Conservation (phyloP, 495 filamentous ascomycete genomes). For the Aspergillus ostianus region DNA sequence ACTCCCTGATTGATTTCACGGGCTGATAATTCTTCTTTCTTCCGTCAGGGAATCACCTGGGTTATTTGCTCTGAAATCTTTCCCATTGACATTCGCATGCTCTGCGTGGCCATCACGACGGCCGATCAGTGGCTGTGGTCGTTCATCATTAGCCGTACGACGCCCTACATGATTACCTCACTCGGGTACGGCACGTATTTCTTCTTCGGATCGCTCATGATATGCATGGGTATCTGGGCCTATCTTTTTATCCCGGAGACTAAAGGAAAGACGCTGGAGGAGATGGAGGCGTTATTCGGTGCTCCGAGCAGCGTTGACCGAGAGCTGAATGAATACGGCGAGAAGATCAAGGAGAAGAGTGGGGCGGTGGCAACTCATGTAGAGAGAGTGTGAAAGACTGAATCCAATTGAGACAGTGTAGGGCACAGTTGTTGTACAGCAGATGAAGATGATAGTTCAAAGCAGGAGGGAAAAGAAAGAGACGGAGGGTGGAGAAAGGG, state of each 20-base stretch:
- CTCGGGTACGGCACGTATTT: conserved; percentile 51
- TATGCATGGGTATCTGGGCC: conserved; percentile 50
- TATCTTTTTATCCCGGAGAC: conserved; percentile 65
- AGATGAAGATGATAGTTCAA: not conserved
- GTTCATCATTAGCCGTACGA: conserved; percentile 42
- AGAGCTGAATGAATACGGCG: not conserved
- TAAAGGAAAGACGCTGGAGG: conserved; percentile 47
- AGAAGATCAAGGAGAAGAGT: not conserved
- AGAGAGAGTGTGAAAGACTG: not conserved
- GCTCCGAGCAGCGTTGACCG: not conserved
- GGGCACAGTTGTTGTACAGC: too few relatives aligned
- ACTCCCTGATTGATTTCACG: too few relatives aligned
- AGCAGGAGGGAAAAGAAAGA: not conserved
- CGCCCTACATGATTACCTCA: conserved; percentile 44
- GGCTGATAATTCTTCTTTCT: not conserved
- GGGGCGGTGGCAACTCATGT: not conserved
- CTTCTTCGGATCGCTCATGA: conserved; percentile 36
- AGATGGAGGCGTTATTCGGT: conserved; percentile 39
- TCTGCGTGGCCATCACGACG: conserved; percentile 48
- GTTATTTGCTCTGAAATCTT: conserved; percentile 46
- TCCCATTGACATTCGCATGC: conserved; percentile 41
- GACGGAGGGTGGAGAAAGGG: not conserved
- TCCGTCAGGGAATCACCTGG: conserved; percentile 50
- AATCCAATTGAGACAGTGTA: not conserved
- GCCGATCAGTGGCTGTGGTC: conserved; percentile 43